Evolutionary conservation across 495 filamentous ascomycete species (phyloP), one percentile per base, ranked within the genome.

Genomic region (Podospora anserina): DNA sequence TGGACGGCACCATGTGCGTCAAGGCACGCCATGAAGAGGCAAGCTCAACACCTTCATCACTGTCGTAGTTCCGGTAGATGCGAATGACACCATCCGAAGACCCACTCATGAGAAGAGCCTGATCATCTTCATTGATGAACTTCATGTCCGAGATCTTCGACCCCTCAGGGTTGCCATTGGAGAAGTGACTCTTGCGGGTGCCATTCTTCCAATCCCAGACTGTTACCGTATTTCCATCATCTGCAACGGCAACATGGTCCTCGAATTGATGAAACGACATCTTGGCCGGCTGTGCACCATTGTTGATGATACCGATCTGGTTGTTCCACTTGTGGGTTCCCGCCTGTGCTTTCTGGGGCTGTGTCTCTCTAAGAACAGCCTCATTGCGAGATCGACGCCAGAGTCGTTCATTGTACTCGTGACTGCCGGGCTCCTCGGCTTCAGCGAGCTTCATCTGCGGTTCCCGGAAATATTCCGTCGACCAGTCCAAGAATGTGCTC

Each of bases 241-340:
- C 95, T 13, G 93, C 91, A n/a, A 97, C 91, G 3, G 93, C 92
- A 27, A 99, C 85, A 70, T 97, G 92, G 75, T 96, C 90, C 78
- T 99, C 95, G 72, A 96, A 99, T 75, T 99, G 95, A 81, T 99
- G 95, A 77, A 98, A 97, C 23, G 90, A 90, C 89, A 99, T 90
- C 80, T 92, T 94, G 69, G 88, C 85, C 0, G 96, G 96, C 74
- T 97, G 95, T 27, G 88, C 90, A 20, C 86, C 88, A 69, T 96
- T 98, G 68, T 92, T 91, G 75, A 97, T 90, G 66, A 94, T 88
- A 23, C 89, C 89, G 20, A 85, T 82, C 7, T 88, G 87, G 64
- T 86, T 87, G 75, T 92, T 91, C 95, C 95, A 99, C 70, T 86
- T 88, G 71, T 89, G 91, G 57, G 83, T 91, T 11, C 92, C 88